Evolutionary conservation across 2,329 filamentous ascomycete species (phyloP).

Genomic region (Didymella glomerata): DNA sequence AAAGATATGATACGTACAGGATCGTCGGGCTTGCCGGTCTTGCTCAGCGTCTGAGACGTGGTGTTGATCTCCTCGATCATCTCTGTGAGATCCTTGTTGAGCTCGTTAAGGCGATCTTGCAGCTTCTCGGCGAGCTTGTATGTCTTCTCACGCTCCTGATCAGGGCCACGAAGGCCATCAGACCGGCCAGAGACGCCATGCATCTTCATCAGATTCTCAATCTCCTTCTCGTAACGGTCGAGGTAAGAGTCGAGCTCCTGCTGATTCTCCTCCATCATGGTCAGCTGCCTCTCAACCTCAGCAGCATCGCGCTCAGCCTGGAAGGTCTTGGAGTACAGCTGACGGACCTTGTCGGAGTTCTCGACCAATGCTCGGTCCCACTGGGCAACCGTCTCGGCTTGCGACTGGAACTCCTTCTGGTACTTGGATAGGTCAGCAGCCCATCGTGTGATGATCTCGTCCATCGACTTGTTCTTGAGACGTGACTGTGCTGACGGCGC

Average conservation of each 20-base stretch:
- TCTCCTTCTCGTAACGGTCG: constrained; percentile 88
- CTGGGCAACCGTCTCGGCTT: constrained; percentile 83
- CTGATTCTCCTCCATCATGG: constrained; percentile 89
- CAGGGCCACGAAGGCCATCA: constrained; percentile 82
- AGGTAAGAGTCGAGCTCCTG: constrained; percentile 88
- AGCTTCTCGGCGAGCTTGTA: constrained; percentile 95
- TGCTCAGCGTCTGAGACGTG: constrained; percentile 87
- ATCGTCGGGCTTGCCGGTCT: constrained; percentile 76
- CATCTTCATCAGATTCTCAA: constrained; percentile 91
- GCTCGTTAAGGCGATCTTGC: constrained; percentile 87
- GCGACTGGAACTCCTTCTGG: constrained; percentile 93
- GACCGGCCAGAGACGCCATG: constrained; percentile 69
- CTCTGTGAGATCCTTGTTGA: constrained; percentile 88
- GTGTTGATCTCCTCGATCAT: constrained; percentile 99
- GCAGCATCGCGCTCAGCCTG: constrained; percentile 92
- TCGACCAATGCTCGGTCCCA: constrained; percentile 95
- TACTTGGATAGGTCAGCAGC: constrained; percentile 94
- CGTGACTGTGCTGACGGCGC: constrained; percentile 82
- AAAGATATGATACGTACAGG: constrained; percentile 32
- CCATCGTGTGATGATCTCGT: constrained; percentile 97
- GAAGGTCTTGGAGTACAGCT: constrained; percentile 88
- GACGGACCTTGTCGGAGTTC: constrained; percentile 94
- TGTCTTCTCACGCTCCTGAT: constrained; percentile 93
- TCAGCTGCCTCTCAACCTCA: constrained; percentile 92
- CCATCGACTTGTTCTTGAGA: constrained; percentile 98